These are phyloP conservation scores for Solanum medicagineum DNA, from an alignment of 257 asterid genomes.

Conservation along the genomic window DNA sequence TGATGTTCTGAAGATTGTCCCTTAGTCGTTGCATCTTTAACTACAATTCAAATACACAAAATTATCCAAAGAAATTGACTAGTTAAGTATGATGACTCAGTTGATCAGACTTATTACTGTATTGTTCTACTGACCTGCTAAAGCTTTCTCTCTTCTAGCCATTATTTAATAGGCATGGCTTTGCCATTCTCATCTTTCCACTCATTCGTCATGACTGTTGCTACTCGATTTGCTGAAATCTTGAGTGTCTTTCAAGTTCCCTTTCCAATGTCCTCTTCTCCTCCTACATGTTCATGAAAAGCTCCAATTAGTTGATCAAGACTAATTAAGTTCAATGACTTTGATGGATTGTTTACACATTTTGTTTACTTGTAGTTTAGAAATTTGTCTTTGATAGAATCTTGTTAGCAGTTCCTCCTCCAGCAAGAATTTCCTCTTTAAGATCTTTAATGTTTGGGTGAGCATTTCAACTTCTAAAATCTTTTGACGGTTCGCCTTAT, in stretches of 20 bases:
- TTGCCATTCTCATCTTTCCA: constrained; percentile 89
- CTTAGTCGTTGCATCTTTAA: constrained; percentile 70
- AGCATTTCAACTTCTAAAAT: constrained; percentile 74
- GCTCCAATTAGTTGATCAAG: background rate
- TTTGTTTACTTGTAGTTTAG: constrained; percentile 46
- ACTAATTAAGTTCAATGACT: background rate
- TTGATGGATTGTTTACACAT: background rate
- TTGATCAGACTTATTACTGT: background rate
- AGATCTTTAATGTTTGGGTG: constrained; percentile 67
- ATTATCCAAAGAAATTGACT: background rate
- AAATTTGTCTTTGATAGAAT: constrained; percentile 53
- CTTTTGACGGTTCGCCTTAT: constrained; percentile 63
- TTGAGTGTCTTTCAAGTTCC: constrained; percentile 66
- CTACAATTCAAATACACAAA: constrained; percentile 15
- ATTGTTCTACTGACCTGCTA: constrained; percentile 34
- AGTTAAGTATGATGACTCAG: background rate
- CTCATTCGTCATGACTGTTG: constrained; percentile 70
- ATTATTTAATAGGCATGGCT: constrained; percentile 91
- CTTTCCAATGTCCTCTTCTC: constrained; percentile 84
- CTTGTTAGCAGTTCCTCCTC: constrained; percentile 73
- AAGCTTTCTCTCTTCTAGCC: constrained; percentile 86
- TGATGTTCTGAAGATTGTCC: constrained; percentile 32
- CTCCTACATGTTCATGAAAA: constrained; percentile 34
- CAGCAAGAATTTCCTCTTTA: constrained; percentile 79
- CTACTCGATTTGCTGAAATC: constrained; percentile 75